A percentile compares a stretch with the other conserved stretches of the same genome.
These are phyloP conservation scores for Botrytis fabae DNA, from an alignment of 2,329 filamentous ascomycete genomes.

Conservation along the genomic window DNA sequence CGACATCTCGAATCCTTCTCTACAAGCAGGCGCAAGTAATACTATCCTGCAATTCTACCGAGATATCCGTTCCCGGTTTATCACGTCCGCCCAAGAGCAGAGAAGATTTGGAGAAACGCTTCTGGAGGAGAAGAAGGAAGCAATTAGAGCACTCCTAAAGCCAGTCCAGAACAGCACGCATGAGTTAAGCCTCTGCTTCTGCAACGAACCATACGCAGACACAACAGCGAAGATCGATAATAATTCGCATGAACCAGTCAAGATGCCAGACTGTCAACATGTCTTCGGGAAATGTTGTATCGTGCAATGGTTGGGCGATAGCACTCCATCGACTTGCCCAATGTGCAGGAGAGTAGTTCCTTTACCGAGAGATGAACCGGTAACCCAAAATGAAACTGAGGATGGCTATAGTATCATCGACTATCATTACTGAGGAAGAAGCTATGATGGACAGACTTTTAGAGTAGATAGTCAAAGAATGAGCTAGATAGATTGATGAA, in stretches of 20 bases:
- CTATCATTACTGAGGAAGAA: not conserved
- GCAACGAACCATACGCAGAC: not conserved
- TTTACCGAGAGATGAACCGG: not conserved
- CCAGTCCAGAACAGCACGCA: not conserved
- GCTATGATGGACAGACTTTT: rapidly evolving
- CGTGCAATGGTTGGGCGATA: not conserved
- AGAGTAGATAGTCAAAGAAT: not conserved
- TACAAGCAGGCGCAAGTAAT: not conserved
- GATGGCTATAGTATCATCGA: not conserved
- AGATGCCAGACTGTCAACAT: not conserved
- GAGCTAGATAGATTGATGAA: not conserved
- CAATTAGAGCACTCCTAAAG: not conserved
- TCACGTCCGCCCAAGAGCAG: not conserved
- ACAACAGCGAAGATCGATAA: not conserved
- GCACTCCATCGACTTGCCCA: not conserved
- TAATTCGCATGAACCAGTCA: not conserved
- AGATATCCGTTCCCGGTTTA: no score
- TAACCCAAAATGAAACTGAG: not conserved
- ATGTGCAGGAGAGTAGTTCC: not conserved
- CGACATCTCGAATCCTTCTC: rapidly evolving
- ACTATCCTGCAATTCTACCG: no score
- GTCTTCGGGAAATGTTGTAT: not conserved
- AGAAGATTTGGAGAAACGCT: not conserved
- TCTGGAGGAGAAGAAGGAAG: not conserved
- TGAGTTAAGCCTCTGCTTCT: not conserved